phyloP scores from a whole-genome alignment of 2,329 filamentous ascomycete species.

The Trichophyton mentagrophytes region DNA sequence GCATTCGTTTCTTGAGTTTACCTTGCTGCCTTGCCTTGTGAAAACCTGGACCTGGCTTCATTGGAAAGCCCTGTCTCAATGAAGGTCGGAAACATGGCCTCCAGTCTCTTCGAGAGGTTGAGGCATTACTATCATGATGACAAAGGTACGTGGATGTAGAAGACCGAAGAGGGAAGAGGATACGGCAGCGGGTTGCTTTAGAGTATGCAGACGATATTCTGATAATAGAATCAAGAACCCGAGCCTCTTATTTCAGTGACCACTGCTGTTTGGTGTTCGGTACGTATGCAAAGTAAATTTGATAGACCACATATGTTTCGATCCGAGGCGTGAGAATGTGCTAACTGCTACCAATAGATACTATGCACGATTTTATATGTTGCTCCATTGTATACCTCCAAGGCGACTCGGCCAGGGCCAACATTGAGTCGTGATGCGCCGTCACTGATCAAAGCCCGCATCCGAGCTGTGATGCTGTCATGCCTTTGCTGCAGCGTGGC shows the following conservation, averaged over 20 bases:
- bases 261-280: conserved; percentile 11
- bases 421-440: conserved; percentile 75
- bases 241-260: conserved; percentile 11
- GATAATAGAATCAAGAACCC: conserved; percentile 6
- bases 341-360: conserved; percentile 38
- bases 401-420: conserved; percentile 64
- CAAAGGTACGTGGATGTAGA: neutral
- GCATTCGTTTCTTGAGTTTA: neutral
- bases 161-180: neutral
- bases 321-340: neutral
- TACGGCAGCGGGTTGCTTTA: neutral
- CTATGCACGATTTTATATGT: conserved; percentile 84
- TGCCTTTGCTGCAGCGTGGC: conserved; percentile 54
- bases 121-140: neutral
- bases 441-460: conserved; percentile 74
- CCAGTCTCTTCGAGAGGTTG: neutral
- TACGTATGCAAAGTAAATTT: conserved; percentile 3
- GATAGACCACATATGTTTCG: neutral
- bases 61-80: neutral
- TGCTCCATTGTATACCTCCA: conserved; percentile 74
- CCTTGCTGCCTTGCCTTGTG: neutral
- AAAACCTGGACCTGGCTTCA: neutral
- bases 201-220: neutral
- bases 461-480: conserved; percentile 65
- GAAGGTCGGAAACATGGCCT: neutral